These are phyloP conservation scores for Trametes coccinea DNA, from an alignment of 768 basidiomycete genomes.

Conservation along the genomic window DNA sequence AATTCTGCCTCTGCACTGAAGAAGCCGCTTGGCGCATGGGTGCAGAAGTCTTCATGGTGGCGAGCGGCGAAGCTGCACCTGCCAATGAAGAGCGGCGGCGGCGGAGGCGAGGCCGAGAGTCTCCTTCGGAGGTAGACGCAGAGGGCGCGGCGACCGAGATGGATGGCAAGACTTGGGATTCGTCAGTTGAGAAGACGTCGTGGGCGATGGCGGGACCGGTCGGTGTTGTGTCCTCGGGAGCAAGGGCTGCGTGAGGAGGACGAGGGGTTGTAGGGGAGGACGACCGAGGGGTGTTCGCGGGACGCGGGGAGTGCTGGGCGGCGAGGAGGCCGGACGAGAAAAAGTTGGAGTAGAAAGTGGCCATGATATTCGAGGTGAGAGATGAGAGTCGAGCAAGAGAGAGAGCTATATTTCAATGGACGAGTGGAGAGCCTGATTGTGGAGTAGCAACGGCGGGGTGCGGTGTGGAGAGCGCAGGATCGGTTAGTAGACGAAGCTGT, in stretches of 20 bases:
- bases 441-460: slow-evolving; percentile 4
- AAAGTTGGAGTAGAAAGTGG: slow-evolving; percentile 55
- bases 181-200: slow-evolving; percentile 16
- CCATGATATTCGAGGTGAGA: slow-evolving; percentile 2
- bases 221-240: slow-evolving; percentile 38
- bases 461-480: neutral
- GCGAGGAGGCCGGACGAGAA: slow-evolving; percentile 71
- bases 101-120: slow-evolving; percentile 46
- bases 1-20: slow-evolving; percentile 52
- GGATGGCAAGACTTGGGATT: slow-evolving; percentile 31
- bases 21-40: slow-evolving; percentile 51
- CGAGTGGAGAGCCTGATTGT: slow-evolving; percentile 6
- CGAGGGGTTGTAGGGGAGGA: slow-evolving; percentile 29
- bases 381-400: neutral
- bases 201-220: slow-evolving; percentile 33
- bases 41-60: slow-evolving; percentile 50
- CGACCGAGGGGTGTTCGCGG: slow-evolving; percentile 20
- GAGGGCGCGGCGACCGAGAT: slow-evolving; percentile 33
- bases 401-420: neutral
- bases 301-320: slow-evolving; percentile 37
- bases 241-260: slow-evolving; percentile 28
- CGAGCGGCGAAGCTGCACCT: slow-evolving; percentile 52
- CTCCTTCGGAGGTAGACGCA: slow-evolving; percentile 22
- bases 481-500: too few relatives aligned
- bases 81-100: slow-evolving; percentile 66